phyloP scores from a whole-genome alignment of 176 grass and related monocot genomes.

The Themeda triandra region DNA sequence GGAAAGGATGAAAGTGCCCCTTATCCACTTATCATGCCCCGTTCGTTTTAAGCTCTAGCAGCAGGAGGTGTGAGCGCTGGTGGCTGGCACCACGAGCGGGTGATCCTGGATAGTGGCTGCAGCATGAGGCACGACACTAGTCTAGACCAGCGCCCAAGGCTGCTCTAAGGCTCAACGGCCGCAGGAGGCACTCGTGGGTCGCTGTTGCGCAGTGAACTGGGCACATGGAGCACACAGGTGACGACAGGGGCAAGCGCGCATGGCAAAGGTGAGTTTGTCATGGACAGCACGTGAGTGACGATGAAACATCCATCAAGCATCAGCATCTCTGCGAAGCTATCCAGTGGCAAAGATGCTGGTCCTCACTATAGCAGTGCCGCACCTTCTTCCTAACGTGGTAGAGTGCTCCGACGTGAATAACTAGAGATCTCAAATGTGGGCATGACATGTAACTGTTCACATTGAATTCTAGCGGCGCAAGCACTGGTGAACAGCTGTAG shows the following conservation, averaged over 20 bases:
- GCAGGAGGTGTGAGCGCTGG: not conserved
- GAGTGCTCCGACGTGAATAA: not conserved
- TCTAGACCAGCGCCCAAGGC: not conserved
- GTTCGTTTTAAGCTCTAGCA: not conserved
- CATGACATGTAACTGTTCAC: not conserved
- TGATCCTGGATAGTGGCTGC: not conserved
- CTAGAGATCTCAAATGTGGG: not conserved
- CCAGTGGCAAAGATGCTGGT: not conserved
- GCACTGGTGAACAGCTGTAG: not conserved
- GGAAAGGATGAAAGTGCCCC: not conserved
- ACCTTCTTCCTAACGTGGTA: not conserved
- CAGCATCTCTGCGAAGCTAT: not conserved
- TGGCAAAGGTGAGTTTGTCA: not conserved
- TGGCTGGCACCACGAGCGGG: not conserved
- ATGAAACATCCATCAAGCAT: not conserved
- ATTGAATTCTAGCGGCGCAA: not conserved
- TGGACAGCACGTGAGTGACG: not conserved
- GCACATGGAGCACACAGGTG: not conserved
- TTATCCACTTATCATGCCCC: not conserved
- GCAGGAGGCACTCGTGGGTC: not conserved
- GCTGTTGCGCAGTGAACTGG: not conserved
- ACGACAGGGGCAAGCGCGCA: not conserved
- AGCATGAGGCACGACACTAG: not conserved
- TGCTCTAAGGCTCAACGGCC: not conserved
- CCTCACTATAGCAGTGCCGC: not conserved